These are phyloP conservation scores for Turritis glabra DNA, from an alignment of 345 rosid species.

Conservation along the genomic window DNA sequence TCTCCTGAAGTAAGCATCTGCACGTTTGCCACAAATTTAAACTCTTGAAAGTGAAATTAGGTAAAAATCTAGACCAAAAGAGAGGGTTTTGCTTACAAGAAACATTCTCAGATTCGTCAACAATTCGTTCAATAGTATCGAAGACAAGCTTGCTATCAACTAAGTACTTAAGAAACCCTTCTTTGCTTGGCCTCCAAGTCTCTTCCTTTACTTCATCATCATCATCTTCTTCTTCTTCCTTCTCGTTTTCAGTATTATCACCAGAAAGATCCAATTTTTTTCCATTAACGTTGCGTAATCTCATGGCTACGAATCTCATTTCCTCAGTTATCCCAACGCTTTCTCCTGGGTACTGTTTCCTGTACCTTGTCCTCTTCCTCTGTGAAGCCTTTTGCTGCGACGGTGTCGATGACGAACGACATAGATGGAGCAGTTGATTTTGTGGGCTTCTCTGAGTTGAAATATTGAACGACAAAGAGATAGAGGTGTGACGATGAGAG, in stretches of 20 bases:
- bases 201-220: slow-evolving; percentile 34
- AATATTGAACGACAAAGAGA: background rate
- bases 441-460: background rate
- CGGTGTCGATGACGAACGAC: slow-evolving; percentile 29
- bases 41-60: background rate
- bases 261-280: slow-evolving; percentile 39
- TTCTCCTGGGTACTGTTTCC: slow-evolving; percentile 86
- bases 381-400: slow-evolving; percentile 34
- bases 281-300: slow-evolving; percentile 75
- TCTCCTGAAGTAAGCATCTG: slow-evolving; percentile 87
- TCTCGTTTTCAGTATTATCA: slow-evolving; percentile 19
- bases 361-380: slow-evolving; percentile 65
- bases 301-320: slow-evolving; percentile 95
- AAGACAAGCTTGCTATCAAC: slow-evolving; percentile 83
- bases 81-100: slow-evolving; percentile 55
- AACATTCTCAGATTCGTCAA: slow-evolving; percentile 78
- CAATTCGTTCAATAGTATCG: slow-evolving; percentile 65
- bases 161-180: slow-evolving; percentile 71
- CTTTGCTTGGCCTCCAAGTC: slow-evolving; percentile 66
- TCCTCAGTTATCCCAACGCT: slow-evolving; percentile 80
- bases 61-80: background rate
- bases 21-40: background rate
- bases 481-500: background rate
- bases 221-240: slow-evolving; percentile 22
- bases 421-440: background rate